Percentiles rank a stretch among this genome's conserved stretches.
Conservation (phyloP, 2,329 filamentous ascomycete genomes). For the Fusarium ambrosium region DNA sequence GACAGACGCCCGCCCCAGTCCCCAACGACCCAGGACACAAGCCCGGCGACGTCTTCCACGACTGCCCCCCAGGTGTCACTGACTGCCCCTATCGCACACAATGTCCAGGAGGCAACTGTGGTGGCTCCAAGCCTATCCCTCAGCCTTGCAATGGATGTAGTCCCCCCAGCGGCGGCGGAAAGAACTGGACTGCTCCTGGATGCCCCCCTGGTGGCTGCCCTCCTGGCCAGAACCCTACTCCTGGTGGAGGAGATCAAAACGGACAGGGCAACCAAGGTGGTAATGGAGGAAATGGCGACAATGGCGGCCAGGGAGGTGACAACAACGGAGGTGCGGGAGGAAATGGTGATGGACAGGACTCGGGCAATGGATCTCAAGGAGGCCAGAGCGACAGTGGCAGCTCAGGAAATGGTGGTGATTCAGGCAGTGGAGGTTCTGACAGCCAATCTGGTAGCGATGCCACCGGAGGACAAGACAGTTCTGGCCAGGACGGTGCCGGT, state of each 20-base stretch:
- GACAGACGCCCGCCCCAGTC: conserved; percentile 12
- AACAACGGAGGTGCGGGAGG: neutral
- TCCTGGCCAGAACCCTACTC: conserved; percentile 10
- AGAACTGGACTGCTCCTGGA: conserved; percentile 38
- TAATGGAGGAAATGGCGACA: neutral
- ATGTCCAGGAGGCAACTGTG: conserved; percentile 29
- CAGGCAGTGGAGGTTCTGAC: neutral
- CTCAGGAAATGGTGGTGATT: neutral
- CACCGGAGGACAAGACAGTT: neutral
- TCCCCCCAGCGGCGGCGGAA: conserved; percentile 20
- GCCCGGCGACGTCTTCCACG: conserved; percentile 35
- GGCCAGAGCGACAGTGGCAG: neutral
- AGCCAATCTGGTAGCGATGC: neutral
- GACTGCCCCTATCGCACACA: conserved; percentile 39
- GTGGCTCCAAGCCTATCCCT: conserved; percentile 7
- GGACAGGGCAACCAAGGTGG: neutral
- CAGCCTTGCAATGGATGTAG: conserved; percentile 32
- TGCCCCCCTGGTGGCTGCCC: conserved; percentile 34
- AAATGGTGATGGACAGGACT: neutral
- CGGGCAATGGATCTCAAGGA: neutral
- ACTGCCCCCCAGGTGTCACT: conserved; percentile 34
- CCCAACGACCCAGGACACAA: conserved; percentile 9
- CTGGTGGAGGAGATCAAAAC: conserved; percentile 7
- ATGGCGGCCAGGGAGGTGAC: neutral
- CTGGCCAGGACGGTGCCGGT: neutral